Evolutionary conservation across 768 basidiomycete genomes (phyloP).

Genomic region (Termitomyces sp.): DNA sequence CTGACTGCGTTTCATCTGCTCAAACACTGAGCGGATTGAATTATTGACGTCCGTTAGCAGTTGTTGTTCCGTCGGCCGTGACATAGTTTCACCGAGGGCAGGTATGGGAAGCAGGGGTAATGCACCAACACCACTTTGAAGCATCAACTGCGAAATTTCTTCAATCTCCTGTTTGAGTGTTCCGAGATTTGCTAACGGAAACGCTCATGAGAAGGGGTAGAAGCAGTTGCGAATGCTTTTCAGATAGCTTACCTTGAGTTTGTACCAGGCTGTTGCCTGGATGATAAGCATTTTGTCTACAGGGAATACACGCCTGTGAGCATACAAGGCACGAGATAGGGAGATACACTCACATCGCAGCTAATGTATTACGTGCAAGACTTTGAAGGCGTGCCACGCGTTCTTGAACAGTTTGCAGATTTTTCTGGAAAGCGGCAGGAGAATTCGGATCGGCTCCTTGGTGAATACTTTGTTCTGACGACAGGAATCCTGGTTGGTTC

Average conservation of each 20-base stretch:
- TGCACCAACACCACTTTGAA: constrained; percentile 61
- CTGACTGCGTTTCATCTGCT: constrained; percentile 46
- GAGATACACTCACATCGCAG: constrained; percentile 44
- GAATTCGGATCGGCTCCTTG: constrained; percentile 49
- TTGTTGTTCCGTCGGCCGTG: constrained; percentile 40
- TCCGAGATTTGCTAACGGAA: constrained; percentile 37
- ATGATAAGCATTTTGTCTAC: constrained; percentile 60
- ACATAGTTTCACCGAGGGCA: constrained; percentile 10
- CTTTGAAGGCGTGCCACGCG: constrained; percentile 45
- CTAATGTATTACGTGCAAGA: constrained; percentile 42
- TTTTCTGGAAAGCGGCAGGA: constrained; percentile 58
- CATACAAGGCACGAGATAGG: not conserved
- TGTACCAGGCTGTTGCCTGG: constrained; percentile 47
- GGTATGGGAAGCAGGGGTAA: constrained; percentile 41
- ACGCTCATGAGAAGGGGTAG: not conserved
- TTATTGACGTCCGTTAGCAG: constrained; percentile 36
- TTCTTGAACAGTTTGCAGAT: constrained; percentile 41
- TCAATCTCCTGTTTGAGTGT: constrained; percentile 48
- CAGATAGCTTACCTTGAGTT: constrained; percentile 39
- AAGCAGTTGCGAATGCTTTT: not conserved
- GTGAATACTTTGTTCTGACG: constrained; percentile 19
- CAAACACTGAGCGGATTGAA: constrained; percentile 42
- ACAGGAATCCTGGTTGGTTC: constrained; percentile 9
- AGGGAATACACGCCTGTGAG: not conserved
- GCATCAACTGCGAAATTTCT: constrained; percentile 41